These are phyloP conservation scores for Tolypocladium tropicale DNA, from an alignment of 2,329 filamentous ascomycete genomes.

Conservation along the genomic window DNA sequence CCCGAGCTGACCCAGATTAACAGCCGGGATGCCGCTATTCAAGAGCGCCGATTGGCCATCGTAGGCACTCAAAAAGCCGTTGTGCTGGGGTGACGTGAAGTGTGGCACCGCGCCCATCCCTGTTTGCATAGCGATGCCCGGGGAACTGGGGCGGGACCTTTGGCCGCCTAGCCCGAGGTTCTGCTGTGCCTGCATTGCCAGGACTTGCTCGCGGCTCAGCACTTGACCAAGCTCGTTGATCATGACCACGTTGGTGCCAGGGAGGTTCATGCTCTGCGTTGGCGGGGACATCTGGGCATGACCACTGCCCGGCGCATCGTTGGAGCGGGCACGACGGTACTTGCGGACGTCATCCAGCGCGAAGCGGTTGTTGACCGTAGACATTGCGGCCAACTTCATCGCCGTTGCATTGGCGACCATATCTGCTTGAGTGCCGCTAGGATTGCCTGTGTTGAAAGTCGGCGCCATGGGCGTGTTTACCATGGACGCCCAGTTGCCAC, in stretches of 20 bases:
- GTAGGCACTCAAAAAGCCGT: conserved; percentile 86
- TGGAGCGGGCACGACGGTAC: conserved; percentile 83
- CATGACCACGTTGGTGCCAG: conserved; percentile 76
- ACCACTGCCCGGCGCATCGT: conserved; percentile 58
- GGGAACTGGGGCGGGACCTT: conserved; percentile 81
- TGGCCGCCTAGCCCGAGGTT: conserved; percentile 52
- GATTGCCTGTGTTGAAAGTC: conserved; percentile 56
- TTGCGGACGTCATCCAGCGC: conserved; percentile 94
- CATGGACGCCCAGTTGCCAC: conserved; percentile 97
- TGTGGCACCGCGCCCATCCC: conserved; percentile 52
- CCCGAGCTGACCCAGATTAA: conserved; percentile 65
- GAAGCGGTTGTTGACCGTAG: conserved; percentile 96
- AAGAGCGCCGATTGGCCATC: conserved; percentile 63
- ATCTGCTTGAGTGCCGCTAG: conserved; percentile 65
- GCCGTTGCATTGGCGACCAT: conserved; percentile 98
- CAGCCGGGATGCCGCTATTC: conserved; percentile 57
- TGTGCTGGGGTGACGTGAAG: conserved; percentile 85
- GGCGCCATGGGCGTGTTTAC: conserved; percentile 93
- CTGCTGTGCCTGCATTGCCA: conserved; percentile 65
- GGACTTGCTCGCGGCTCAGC: conserved; percentile 72
- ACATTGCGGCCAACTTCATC: conserved; percentile 95
- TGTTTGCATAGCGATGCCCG: conserved; percentile 71
- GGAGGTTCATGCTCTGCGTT: conserved; percentile 50
- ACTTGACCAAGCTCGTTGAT: conserved; percentile 89
- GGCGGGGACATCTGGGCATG: conserved; percentile 59